A percentile compares a stretch with the other conserved stretches of the same genome.
phyloP scores from a whole-genome alignment of 179 eudicot genomes.

The Camellia oleifera region DNA sequence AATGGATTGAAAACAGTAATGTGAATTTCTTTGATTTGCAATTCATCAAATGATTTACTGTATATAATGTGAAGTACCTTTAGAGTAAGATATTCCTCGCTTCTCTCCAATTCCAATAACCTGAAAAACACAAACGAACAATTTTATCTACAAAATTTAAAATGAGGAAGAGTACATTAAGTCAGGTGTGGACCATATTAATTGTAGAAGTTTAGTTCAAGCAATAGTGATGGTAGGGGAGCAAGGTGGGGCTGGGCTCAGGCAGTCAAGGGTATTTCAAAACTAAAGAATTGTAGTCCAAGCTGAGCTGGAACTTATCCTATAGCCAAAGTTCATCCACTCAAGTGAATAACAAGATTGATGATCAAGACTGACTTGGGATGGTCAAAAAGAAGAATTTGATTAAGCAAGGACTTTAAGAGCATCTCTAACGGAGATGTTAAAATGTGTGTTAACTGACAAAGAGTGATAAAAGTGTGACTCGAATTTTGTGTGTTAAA shows the following conservation, averaged over 20 bases:
- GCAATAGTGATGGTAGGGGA: too few relatives aligned
- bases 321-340: background rate
- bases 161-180: background rate
- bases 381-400: background rate
- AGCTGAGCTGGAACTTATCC: background rate
- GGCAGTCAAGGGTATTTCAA: too few relatives aligned
- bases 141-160: background rate
- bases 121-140: constrained; percentile 10
- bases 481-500: too few relatives aligned
- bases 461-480: too few relatives aligned
- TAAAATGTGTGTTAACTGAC: background rate
- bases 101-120: constrained; percentile 17
- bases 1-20: background rate
- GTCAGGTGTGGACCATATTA: background rate
- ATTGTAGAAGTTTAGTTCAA: too few relatives aligned
- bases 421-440: too few relatives aligned
- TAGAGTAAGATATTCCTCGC: constrained; percentile 17
- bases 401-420: too few relatives aligned
- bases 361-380: background rate
- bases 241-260: too few relatives aligned
- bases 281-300: too few relatives aligned
- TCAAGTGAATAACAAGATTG: background rate
- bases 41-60: background rate
- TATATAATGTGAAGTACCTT: constrained; percentile 13
- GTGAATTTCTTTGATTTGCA: background rate